Evolutionary conservation across 2,329 filamentous ascomycete species (phyloP), one percentile per base, ranked within the genome.

Genomic region (Apiospora rasikravindrae): DNA sequence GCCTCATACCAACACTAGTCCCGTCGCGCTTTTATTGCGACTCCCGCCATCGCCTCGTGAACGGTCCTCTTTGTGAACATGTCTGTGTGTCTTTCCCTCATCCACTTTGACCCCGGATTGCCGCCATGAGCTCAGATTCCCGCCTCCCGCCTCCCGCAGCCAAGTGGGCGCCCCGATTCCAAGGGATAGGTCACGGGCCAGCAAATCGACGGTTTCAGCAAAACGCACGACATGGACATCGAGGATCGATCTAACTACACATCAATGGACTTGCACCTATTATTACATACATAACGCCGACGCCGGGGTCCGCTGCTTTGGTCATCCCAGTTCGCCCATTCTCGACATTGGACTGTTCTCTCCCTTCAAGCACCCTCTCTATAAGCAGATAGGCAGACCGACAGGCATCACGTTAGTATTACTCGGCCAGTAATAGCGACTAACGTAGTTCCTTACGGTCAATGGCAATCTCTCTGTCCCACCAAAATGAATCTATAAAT

Each of bases 51-150:
- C 19, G 40, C 33, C 57, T 40, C 22, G 33, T 40, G 57, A 64
- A 64, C 57, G 57, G 57, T 16, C 53, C 53, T 22, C 16, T 22
- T 22, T 61, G 53, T 40, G 33, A 40, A 40, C 33, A 5, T 10
- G 33, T 64, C 57, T 64, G 57, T 64, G 26, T 33, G 4, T 61
- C 19, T 29, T 22, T 64, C 33, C 33, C 2, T 37, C 57, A 64
- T 40, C 57, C 57, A 64, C 57, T 40, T 64, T 40, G 57, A 64
- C 57, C 57, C 57, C 57, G 22, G 57, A 64, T 64, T 64, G 22
- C 19, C 29, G 51, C 51, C 26, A 33, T 57, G 14, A 57, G 33
- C 22, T 64, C 33, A 64, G 57, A 64, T 64, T 64, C 57, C 57
- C 57, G 57, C 57, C 8, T 64, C 57, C 57, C 57, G 57, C 57